Evolutionary conservation across 192 early-diverging fungal genomes (phyloP), one percentile per base, ranked within the genome.

Genomic region (Backusella liffmaniae): DNA sequence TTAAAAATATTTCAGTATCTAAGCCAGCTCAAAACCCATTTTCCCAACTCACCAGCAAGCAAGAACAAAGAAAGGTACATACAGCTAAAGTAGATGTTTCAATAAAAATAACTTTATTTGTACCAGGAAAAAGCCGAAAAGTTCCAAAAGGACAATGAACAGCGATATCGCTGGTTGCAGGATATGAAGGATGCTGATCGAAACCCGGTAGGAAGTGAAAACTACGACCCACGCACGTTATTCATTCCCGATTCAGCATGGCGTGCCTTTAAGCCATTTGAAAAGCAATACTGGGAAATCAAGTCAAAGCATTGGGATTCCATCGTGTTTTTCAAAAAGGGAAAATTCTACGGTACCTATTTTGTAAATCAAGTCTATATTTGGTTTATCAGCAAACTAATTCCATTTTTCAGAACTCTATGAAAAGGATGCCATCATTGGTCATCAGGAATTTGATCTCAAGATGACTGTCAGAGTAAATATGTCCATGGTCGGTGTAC

Each of bases 401-500:
- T 26, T 32, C 3, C 32, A 32, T 32, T 32, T 32, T 3, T 32
- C 3, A 66, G 98, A 99, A 83, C 86, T 99, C n/a, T 99, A 98
- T 76, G 97, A 99, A 82, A 96, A 96, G 62, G 98, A 99, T 77
- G 98, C 98, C 1, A 92, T 97, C 56, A 94, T 99, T 78, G 97
- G 95, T 30, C 96, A 97, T 76, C 93, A 93, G 70, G 88, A 95
- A 70, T 99, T 99, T 82, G 98, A 99, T 81, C 88, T 99, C 76
- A 98, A 98, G 72, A 77, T 99, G 75, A 96, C 96, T 1, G 97
- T 98, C 79, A 88, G 98, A 29, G 94, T 94, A 59, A 98, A 99
- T 86, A 99, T 99, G 98, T 86, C 95, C 36, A 98, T 99, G 98
- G 96, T 94, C 0, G 98, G 98, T 13, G 96, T 98, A 1, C 98